phyloP scores from a whole-genome alignment of 192 early-diverging fungal species.

The Oehlia diaphana region DNA sequence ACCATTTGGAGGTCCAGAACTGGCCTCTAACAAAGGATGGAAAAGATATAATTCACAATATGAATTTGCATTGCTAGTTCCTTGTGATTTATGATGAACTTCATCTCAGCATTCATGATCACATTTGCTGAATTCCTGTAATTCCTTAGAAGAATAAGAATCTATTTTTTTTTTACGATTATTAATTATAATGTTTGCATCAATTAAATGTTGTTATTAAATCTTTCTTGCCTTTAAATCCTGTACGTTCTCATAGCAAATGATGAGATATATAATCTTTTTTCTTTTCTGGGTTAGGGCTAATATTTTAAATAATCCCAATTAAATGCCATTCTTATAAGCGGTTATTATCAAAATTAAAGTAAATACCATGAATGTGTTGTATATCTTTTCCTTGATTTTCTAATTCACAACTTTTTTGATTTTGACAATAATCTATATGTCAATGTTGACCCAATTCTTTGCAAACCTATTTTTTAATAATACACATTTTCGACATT shows the following conservation, averaged over 20 bases:
- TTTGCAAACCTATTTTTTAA: conserved; percentile 8
- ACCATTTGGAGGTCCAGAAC: neutral
- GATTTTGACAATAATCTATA: conserved; percentile 31
- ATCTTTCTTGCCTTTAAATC: conserved; percentile 16
- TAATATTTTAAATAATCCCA: no score
- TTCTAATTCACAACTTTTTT: conserved; percentile 7
- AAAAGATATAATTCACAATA: conserved; percentile 17
- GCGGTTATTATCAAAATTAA: no score
- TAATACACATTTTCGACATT: no score
- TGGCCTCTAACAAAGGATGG: neutral
- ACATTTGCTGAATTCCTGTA: conserved; percentile 11
- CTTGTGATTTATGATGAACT: neutral
- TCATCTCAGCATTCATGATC: conserved; percentile 25
- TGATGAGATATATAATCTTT: conserved; percentile 30
- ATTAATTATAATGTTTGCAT: no score
- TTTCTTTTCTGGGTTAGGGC: neutral
- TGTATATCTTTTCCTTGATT: conserved; percentile 1
- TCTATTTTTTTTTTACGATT: neutral
- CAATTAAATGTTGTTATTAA: no score
- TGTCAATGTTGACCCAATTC: conserved; percentile 20
- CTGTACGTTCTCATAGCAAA: conserved; percentile 25
- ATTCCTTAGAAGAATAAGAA: conserved; percentile 7
- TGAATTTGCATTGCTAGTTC: neutral
- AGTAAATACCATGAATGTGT: conserved; percentile 19
- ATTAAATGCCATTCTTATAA: no score